These are phyloP conservation scores for Suillus tomentosus DNA, from an alignment of 768 basidiomycete species.

Conservation along the genomic window DNA sequence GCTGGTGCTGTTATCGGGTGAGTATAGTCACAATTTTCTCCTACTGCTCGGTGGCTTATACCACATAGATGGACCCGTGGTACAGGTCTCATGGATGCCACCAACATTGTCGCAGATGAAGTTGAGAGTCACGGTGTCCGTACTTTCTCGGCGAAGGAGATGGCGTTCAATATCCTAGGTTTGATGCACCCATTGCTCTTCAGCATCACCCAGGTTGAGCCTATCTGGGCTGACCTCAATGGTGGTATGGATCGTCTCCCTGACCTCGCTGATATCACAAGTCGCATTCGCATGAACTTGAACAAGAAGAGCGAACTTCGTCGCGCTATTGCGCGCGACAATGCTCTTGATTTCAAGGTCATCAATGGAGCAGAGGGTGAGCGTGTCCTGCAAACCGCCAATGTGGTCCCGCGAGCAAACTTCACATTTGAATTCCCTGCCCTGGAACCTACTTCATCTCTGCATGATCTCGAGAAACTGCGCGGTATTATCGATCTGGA, in stretches of 20 bases:
- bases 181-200: conserved; percentile 99
- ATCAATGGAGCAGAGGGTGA: conserved; percentile 91
- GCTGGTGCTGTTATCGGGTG: conserved; percentile 98
- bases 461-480: conserved; percentile 75
- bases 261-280: conserved; percentile 90
- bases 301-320: conserved; percentile 90
- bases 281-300: conserved; percentile 79
- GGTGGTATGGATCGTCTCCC: conserved; percentile 98
- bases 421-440: conserved; percentile 94
- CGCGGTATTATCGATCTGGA: conserved; percentile 93
- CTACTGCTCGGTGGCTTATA: conserved; percentile 13
- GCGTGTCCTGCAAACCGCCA: conserved; percentile 86
- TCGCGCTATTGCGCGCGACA: conserved; percentile 91
- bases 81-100: conserved; percentile 94
- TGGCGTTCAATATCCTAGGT: conserved; percentile 99
- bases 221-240: conserved; percentile 98
- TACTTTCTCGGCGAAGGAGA: conserved; percentile 99
- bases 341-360: conserved; percentile 92
- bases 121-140: conserved; percentile 92
- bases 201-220: conserved; percentile 99
- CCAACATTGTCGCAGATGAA: conserved; percentile 92
- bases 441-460: conserved; percentile 69
- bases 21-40: conserved; percentile 26
- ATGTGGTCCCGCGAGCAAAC: conserved; percentile 95
- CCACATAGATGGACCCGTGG: conserved; percentile 89